Evolutionary conservation across 2,329 filamentous ascomycete genomes (phyloP).

Genomic region (Aureobasidium sp.): DNA sequence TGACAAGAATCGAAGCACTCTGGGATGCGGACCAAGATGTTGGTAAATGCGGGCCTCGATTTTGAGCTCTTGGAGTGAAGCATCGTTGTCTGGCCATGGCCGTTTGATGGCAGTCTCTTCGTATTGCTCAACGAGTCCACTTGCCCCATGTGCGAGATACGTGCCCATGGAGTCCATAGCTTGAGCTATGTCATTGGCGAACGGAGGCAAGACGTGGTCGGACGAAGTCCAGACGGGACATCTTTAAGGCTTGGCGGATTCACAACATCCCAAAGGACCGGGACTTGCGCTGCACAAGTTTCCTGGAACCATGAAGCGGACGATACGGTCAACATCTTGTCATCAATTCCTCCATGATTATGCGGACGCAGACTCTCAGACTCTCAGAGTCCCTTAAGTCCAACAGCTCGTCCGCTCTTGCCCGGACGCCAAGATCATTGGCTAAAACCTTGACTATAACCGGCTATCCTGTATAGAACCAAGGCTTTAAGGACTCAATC

Average conservation of each 20-base stretch:
- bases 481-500: too few relatives aligned
- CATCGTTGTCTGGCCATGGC: background rate
- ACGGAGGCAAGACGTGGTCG: background rate
- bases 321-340: too few relatives aligned
- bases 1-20: background rate
- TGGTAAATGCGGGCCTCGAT: background rate
- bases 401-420: too few relatives aligned
- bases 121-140: background rate
- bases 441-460: too few relatives aligned
- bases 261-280: background rate
- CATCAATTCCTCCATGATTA: too few relatives aligned
- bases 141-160: background rate
- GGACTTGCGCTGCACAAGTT: too few relatives aligned
- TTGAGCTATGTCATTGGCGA: background rate
- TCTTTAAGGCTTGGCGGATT: background rate
- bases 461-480: too few relatives aligned
- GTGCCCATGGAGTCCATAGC: background rate
- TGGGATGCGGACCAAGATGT: background rate
- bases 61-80: background rate
- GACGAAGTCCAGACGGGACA: too few relatives aligned
- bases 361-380: too few relatives aligned
- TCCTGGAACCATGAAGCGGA: too few relatives aligned
- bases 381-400: too few relatives aligned
- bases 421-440: too few relatives aligned
- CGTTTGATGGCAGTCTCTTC: background rate